A percentile compares a stretch with the other conserved stretches of the same genome.
phyloP scores from a whole-genome alignment of 176 grass and related monocot genomes.

The Musa schizocarpa region DNA sequence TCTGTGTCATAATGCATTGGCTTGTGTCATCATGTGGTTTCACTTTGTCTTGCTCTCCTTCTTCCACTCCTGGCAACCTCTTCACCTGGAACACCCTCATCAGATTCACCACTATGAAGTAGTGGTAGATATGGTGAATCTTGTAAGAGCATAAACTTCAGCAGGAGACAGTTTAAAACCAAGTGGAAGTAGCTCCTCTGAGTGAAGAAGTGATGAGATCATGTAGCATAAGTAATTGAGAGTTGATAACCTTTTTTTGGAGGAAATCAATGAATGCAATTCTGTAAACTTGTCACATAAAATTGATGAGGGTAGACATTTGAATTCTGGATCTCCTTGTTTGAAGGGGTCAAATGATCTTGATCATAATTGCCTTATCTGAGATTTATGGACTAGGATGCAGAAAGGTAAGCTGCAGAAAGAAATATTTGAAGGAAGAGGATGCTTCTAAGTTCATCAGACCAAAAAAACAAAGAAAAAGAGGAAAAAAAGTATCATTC shows the following conservation, averaged over 20 bases:
- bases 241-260: background rate
- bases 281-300: background rate
- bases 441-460: slow-evolving; percentile 81
- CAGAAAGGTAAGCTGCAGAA: slow-evolving; percentile 39
- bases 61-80: slow-evolving; percentile 2
- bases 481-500: slow-evolving; percentile 59
- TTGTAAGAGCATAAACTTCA: slow-evolving; percentile 28
- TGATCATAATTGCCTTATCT: slow-evolving; percentile 25
- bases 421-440: slow-evolving; percentile 50
- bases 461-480: slow-evolving; percentile 43
- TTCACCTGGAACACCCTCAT: slow-evolving; percentile 18
- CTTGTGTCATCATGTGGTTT: too few species aligned
- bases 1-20: slow-evolving; percentile 25
- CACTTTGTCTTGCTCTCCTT: slow-evolving; percentile 1
- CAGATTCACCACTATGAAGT: slow-evolving; percentile 27
- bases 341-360: background rate
- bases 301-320: slow-evolving; percentile 2
- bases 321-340: background rate
- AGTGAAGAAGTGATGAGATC: slow-evolving; percentile 25
- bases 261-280: slow-evolving; percentile 5
- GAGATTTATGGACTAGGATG: slow-evolving; percentile 20
- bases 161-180: slow-evolving; percentile 39
- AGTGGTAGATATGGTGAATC: slow-evolving; percentile 19
- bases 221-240: slow-evolving; percentile 17
- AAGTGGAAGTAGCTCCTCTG: slow-evolving; percentile 25